A percentile compares a stretch with the other conserved stretches of the same genome.
These are phyloP conservation scores for Penicillium cataractarum DNA, from an alignment of 495 filamentous ascomycete genomes.

Conservation along the genomic window DNA sequence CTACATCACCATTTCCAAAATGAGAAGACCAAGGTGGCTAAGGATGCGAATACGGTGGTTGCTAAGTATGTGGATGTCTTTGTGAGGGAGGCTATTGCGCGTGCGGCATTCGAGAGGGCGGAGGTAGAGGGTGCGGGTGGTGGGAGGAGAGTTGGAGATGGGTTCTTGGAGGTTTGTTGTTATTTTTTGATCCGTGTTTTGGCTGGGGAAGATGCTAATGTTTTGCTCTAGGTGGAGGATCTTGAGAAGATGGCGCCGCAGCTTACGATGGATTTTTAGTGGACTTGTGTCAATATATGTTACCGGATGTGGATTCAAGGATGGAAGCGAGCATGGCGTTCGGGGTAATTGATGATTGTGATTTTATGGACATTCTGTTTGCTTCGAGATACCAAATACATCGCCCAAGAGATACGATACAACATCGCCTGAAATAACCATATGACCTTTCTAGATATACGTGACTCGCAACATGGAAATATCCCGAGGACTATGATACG, in stretches of 20 bases:
- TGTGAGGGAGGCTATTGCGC: constrained; percentile 86
- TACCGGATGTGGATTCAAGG: not conserved
- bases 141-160: constrained; percentile 44
- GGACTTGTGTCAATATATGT: not conserved
- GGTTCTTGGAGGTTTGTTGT: constrained; percentile 74
- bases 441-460: constrained; percentile 15
- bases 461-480: constrained; percentile 26
- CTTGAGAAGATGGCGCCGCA: constrained; percentile 90
- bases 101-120: constrained; percentile 71
- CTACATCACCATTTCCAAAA: constrained; percentile 79
- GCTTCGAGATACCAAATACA: constrained; percentile 11
- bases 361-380: constrained; percentile 13
- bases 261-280: constrained; percentile 81
- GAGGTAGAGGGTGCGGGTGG: constrained; percentile 41
- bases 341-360: constrained; percentile 2
- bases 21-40: constrained; percentile 70
- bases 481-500: constrained; percentile 30
- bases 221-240: constrained; percentile 56
- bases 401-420: constrained; percentile 12
- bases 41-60: constrained; percentile 76
- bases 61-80: constrained; percentile 91
- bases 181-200: too few relatives aligned
- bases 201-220: constrained; percentile 17
- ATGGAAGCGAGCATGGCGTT: constrained; percentile 19
- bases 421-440: not conserved